These are phyloP conservation scores for Aschersonia sp. DNA, from an alignment of 2,329 filamentous ascomycete genomes.

Conservation along the genomic window DNA sequence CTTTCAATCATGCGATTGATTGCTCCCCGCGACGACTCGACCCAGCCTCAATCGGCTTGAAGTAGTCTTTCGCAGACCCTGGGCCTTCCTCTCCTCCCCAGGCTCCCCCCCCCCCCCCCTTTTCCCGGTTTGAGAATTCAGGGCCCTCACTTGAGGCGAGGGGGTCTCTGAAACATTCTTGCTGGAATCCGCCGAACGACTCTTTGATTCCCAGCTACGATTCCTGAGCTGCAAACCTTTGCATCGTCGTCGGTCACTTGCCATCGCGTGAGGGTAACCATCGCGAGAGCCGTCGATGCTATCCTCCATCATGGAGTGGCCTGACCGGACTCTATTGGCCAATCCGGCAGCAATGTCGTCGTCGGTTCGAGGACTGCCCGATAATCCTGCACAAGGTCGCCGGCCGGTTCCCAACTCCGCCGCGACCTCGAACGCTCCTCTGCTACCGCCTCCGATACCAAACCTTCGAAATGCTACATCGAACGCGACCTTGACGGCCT, in stretches of 20 bases:
- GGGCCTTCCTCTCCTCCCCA: not conserved
- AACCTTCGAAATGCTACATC: constrained; percentile 31
- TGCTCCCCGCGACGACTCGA: constrained; percentile 9
- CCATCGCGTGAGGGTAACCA: constrained; percentile 2
- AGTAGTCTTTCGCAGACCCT: constrained; percentile 2
- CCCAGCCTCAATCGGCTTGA: constrained; percentile 17
- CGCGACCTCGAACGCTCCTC: constrained; percentile 23
- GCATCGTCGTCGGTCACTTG: not conserved
- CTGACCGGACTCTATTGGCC: constrained; percentile 15
- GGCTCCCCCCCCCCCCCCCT: constrained; percentile 3
- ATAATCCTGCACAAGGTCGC: constrained; percentile 23
- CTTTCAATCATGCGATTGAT: constrained; percentile 16
- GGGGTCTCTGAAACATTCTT: constrained; percentile 16
- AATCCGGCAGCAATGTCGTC: constrained; percentile 10
- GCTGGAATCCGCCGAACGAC: constrained; percentile 6
- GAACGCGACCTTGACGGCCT: constrained; percentile 31
- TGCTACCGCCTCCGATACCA: constrained; percentile 30
- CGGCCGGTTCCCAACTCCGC: constrained; percentile 23
- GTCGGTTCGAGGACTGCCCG: constrained; percentile 21
- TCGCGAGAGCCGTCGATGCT: constrained; percentile 7
- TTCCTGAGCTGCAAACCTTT: not conserved
- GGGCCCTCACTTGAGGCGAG: constrained; percentile 4
- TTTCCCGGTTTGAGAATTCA: constrained; percentile 10
- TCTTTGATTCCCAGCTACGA: not conserved
- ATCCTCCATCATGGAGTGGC: constrained; percentile 18